Evolutionary conservation across 805 yeast genomes (phyloP).

Genomic region (Metschnikowia corniflorae): DNA sequence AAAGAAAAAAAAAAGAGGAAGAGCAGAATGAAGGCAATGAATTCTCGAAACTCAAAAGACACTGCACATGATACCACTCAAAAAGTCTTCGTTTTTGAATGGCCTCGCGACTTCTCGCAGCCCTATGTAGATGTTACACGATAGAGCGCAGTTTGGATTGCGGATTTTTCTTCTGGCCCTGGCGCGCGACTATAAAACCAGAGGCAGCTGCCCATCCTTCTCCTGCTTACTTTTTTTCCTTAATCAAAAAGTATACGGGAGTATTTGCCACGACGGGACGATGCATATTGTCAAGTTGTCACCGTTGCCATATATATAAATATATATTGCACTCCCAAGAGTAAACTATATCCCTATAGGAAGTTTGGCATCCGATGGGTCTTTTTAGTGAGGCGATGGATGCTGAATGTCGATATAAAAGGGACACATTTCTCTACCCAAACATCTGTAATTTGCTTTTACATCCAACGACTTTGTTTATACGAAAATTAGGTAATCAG

Average conservation of each 20-base stretch:
- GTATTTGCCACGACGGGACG: constrained; percentile 67
- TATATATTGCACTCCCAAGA: constrained; percentile 50
- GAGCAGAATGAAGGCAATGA: too few relatives aligned
- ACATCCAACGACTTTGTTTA: too few relatives aligned
- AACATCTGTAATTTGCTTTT: not conserved
- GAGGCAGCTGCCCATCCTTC: constrained; percentile 11
- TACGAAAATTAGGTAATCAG: too few relatives aligned
- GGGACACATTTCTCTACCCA: constrained; percentile 32
- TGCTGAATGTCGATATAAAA: constrained; percentile 56
- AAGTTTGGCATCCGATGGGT: constrained; percentile 53
- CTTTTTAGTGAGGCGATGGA: constrained; percentile 53
- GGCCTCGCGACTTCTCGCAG: not conserved
- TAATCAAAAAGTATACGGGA: constrained; percentile 62
- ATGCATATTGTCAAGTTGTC: constrained; percentile 57
- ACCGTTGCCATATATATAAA: constrained; percentile 56
- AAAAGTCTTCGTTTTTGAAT: too few relatives aligned
- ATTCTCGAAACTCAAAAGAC: too few relatives aligned
- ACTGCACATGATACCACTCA: too few relatives aligned
- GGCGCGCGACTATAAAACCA: constrained; percentile 15
- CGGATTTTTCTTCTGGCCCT: constrained; percentile 12
- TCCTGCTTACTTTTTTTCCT: constrained; percentile 22
- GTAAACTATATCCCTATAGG: constrained; percentile 47
- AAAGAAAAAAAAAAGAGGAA: too few relatives aligned
- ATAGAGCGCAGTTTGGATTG: not conserved
- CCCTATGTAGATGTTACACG: not conserved